Evolutionary conservation across 352 stramenopile species (phyloP), one percentile per base, ranked within the genome.

Genomic region (Phytophthora citrophthora): DNA sequence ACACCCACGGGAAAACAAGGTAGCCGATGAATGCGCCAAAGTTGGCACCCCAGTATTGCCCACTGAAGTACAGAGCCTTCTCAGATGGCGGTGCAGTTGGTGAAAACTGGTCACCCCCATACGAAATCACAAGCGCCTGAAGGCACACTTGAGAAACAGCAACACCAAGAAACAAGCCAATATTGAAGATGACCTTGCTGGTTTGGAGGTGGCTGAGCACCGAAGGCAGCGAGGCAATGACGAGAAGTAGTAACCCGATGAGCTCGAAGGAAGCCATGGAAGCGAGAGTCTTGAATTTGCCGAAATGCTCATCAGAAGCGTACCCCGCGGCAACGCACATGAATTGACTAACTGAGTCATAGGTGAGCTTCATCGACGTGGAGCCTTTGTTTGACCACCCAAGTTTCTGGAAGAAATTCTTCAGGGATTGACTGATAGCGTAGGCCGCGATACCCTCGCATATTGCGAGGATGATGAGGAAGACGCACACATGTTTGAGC

Each of bases 21-120:
- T 93, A 96, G 31, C 77, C 84, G 54, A 95, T 81, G 24, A 76
- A 60, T 3, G 85, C 74, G 15, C 86, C 86, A 39, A 91, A 72
- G 70, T 95, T 95, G 66, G 92, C 80, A 31, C 62, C 69, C 65
- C 76, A 92, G 74, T 96, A 96, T 65, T 93, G 92, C 50, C 77
- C 89, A 56, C 74, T 87, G 77, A 94, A 95, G 74, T 85, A 95
- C 24, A 71, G 78, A 15, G 74, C 64, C 59, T 90, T 86, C 34
- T 86, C 58, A 9, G 70, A 67, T 6, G 57, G 52, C 4, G 67
- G 68, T 4, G 76, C 61, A n/a, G 54, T 52, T 2, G 80, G 76
- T 20, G 81, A 69, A 57, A 86, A 90, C 57, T 88, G 78, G 61
- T 88, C 78, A 10, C 71, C 82, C 50, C 82, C 79, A 31, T 86